Base-by-base conservation (phyloP, 2,329 filamentous ascomycete species). In the Ceratocystis albifundus region DNA sequence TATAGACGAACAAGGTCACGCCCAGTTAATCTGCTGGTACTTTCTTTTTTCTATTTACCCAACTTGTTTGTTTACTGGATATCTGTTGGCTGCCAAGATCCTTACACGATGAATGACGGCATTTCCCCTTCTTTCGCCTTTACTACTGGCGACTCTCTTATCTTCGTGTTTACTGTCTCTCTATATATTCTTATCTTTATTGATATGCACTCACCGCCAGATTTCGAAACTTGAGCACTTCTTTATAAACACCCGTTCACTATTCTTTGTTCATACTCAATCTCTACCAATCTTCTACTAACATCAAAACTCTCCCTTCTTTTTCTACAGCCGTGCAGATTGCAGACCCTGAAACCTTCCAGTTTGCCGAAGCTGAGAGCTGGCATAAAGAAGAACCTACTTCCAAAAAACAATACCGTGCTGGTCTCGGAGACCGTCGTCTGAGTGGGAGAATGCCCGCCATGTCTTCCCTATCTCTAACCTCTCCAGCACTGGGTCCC, bases 301-400 rank as follows among this genome's bases (percentile, higher is more conserved):
- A 46, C 41, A 45, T 20, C 17, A 61, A 6, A 20, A 17, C 32
- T 12, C 20, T 61, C n/a, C 20, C 10, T 46, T 22, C 20, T 57
- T 12, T 32, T 25, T 48, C n/a, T 28, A 44, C 55, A 69, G 69
- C 66, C 32, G 83, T 85, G 65, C 82, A 84, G 71, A 85, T 85
- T 68, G 79, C 81, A 61, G 82, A 84, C 70, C 81, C 82, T n/a
- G 69, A 62, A 57, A 67, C 63, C 25, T 65, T 65, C 25, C 66
- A 67, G 36, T 67, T 67, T 62, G 66, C 67, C n/a, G 70, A 72
- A 53, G 66, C 68, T 12, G 70, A 68, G 20, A 59, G 66, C 10
- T 66, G 66, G 28, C 65, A 68, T 4, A 66, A 67, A 32, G 68
- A 68, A 25, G 69, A 69, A 30, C 70, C 74, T 12, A 69, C 72